These are phyloP conservation scores for Stephania cephalantha DNA, from an alignment of 164 flowering plant species.

Conservation along the genomic window DNA sequence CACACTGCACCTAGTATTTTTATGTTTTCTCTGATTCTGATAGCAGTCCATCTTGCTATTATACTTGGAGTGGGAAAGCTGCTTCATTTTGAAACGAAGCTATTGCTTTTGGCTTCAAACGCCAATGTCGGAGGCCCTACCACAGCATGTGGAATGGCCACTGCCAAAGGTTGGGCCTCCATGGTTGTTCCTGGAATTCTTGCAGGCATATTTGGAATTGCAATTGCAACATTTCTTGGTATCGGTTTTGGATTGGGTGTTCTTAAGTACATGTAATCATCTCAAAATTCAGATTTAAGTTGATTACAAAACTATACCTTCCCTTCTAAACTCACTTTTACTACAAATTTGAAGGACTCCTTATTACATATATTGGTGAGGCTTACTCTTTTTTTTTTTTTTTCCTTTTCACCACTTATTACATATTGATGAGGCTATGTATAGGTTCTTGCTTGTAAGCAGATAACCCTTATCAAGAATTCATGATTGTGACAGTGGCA, in stretches of 20 bases:
- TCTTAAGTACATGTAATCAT: slow-evolving; percentile 45
- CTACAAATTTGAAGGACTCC: not conserved
- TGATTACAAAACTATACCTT: not conserved
- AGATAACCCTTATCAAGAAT: not conserved
- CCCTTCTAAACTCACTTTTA: not conserved
- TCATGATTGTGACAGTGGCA: not conserved
- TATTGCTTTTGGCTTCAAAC: slow-evolving; percentile 78
- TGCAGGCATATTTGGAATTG: slow-evolving; percentile 77
- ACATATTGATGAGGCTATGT: not conserved
- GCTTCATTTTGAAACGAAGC: slow-evolving; percentile 48
- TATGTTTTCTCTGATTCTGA: slow-evolving; percentile 70
- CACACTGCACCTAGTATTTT: slow-evolving; percentile 78
- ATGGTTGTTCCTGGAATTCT: slow-evolving; percentile 78
- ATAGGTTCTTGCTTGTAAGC: not conserved
- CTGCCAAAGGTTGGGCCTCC: slow-evolving; percentile 83
- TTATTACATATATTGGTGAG: not conserved
- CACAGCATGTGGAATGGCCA: slow-evolving; percentile 95
- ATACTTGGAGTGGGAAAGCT: slow-evolving; percentile 76
- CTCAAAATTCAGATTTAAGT: not conserved
- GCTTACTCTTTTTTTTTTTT: not conserved
- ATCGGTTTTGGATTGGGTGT: slow-evolving; percentile 63
- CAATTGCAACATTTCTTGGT: slow-evolving; percentile 87
- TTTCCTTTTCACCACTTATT: not conserved
- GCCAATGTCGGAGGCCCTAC: slow-evolving; percentile 96
- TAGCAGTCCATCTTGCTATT: slow-evolving; percentile 62